phyloP scores from a whole-genome alignment of 192 early-diverging fungal genomes.

The Blastocladiella britannica region DNA sequence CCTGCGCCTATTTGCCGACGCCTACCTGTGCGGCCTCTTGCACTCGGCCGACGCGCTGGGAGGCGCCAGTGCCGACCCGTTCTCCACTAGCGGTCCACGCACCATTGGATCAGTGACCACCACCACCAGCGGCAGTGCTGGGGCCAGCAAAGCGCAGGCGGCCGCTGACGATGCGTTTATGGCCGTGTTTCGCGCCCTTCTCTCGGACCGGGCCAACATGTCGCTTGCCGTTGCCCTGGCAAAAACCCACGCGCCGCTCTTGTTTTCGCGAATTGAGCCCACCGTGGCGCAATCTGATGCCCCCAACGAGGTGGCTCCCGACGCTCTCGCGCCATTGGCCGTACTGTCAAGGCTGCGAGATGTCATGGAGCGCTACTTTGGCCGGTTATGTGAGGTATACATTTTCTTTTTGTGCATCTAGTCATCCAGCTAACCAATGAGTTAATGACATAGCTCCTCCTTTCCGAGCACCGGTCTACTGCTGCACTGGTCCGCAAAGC shows the following conservation, averaged over 20 bases:
- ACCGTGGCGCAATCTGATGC: too few species aligned
- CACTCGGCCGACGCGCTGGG: background rate
- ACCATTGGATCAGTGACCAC: background rate
- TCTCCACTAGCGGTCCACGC: too few species aligned
- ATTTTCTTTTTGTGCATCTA: too few species aligned
- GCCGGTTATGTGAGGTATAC: too few species aligned
- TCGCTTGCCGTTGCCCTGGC: slow-evolving; percentile 26
- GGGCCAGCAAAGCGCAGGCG: too few species aligned
- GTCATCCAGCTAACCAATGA: background rate
- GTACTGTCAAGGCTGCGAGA: background rate
- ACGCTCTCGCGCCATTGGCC: background rate
- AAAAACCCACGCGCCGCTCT: slow-evolving; percentile 28
- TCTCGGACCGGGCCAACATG: slow-evolving; percentile 16
- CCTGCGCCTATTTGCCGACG: slow-evolving; percentile 53
- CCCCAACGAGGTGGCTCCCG: too few species aligned
- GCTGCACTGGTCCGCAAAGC: background rate
- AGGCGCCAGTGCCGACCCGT: background rate
- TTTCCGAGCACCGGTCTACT: background rate
- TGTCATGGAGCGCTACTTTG: background rate
- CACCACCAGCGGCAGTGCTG: too few species aligned
- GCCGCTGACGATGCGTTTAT: background rate
- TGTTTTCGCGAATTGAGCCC: too few species aligned
- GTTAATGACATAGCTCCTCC: too few species aligned
- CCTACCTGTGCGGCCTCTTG: slow-evolving; percentile 61
- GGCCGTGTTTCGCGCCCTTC: background rate